Evolutionary conservation across 768 basidiomycete genomes (phyloP), one percentile per base, ranked within the genome.

Genomic region (Lactarius hatsudake): DNA sequence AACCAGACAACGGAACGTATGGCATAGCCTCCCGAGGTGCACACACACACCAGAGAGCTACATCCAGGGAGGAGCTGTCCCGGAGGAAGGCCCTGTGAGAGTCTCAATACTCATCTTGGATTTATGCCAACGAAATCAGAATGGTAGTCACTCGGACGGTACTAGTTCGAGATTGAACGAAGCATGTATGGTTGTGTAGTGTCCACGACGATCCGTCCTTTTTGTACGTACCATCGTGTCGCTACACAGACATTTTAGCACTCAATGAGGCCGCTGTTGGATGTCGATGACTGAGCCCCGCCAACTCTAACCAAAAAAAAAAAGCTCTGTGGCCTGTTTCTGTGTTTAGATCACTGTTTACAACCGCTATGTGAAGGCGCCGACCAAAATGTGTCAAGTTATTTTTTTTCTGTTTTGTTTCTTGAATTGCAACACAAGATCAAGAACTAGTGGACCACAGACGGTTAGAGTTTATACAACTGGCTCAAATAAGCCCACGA

Each of bases 401-500:
- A n/a, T n/a, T n/a, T n/a, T n/a, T n/a, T 51, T n/a, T 23, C 5
- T n/a, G n/a, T 51, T 51, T 48, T 23, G 18, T 34, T 30, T 18
- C 26, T 34, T 6, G 5, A 36, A 28, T 28, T 18, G 23, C 3
- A 12, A 57, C 26, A 13, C 18, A 15, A 40, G 54, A 15, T 66
- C 40, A 69, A 48, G 64, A 61, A 48, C 68, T 67, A 26, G 42
- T 26, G 6, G n/a, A 34, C 17, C 23, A 10, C 42, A 30, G 43
- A 48, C 18, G 3, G 23, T 61, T 26, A 66, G 64, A 48, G 51
- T 40, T 40, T 6, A 53, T 23, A 38, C 26, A 43, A 40, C 15
- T 2, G 18, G 12, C 20, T 28, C 23, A 32, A 53, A 30, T 2
- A 40, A 28, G 43, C 18, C 38, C 59, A 74, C 87, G 76, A 74